Evolutionary conservation across 331 rosid species (phyloP).

Genomic region (Erythrophleum ivorense): DNA sequence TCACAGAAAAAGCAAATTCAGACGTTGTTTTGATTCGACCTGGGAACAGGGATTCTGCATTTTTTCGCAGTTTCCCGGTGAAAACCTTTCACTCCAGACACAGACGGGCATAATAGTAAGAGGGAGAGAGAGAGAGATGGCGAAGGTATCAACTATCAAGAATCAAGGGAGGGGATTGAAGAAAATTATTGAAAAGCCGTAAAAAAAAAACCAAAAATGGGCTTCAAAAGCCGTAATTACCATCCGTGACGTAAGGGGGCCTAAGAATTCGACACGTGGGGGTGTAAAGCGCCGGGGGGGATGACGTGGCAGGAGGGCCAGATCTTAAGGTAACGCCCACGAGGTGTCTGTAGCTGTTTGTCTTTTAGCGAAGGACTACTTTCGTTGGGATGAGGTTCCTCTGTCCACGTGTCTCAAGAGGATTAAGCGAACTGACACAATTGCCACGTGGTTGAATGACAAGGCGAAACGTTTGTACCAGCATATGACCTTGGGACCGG

Average conservation of each 20-base stretch:
- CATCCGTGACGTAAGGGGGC: constrained; percentile 16
- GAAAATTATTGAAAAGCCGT: not conserved
- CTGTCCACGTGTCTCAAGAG: constrained; percentile 34
- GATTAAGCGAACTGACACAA: not conserved
- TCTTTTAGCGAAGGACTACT: not conserved
- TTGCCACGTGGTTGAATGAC: constrained; percentile 31
- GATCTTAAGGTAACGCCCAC: constrained; percentile 39
- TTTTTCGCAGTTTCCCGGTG: constrained; percentile 37
- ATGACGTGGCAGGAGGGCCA: constrained; percentile 37
- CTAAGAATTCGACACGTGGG: constrained; percentile 24
- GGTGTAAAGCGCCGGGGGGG: not conserved
- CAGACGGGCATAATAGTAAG: not conserved
- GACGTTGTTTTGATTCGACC: not conserved
- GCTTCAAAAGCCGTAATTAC: not conserved
- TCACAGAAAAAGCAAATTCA: not conserved
- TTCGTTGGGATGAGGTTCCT: constrained; percentile 20
- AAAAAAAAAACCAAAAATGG: not conserved
- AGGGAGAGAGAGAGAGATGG: not conserved
- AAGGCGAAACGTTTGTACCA: constrained; percentile 26
- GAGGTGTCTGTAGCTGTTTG: constrained; percentile 36
- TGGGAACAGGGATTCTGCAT: constrained; percentile 22
- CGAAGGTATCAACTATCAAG: not conserved
- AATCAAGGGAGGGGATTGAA: not conserved
- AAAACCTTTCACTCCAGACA: not conserved
- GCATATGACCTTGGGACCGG: not conserved